A percentile compares a stretch with the other conserved stretches of the same genome.
phyloP scores from a whole-genome alignment of 2,329 filamentous ascomycete species.

The Zymoseptoria tritici region DNA sequence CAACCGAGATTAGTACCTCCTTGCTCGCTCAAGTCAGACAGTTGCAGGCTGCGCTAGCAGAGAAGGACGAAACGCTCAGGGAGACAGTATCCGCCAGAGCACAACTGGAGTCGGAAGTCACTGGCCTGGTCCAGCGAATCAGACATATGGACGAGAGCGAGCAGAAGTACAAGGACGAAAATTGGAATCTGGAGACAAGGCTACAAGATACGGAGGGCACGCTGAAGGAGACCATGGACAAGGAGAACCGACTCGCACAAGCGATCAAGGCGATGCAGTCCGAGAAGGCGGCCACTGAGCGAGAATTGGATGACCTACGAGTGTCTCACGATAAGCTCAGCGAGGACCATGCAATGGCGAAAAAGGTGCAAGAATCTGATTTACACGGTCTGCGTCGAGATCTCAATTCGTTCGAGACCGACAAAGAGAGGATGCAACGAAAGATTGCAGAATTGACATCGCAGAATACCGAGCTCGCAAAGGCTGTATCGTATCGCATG shows the following conservation, averaged over 20 bases:
- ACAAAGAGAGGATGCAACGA: conserved; percentile 68
- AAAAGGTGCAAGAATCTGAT: conserved; percentile 85
- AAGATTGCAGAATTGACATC: conserved; percentile 80
- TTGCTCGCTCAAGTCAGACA: conserved; percentile 90
- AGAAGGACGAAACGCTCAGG: conserved; percentile 82
- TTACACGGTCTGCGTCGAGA: conserved; percentile 75
- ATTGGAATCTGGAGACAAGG: conserved; percentile 93
- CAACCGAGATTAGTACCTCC: conserved; percentile 94
- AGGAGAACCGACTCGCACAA: conserved; percentile 73
- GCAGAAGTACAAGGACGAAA: conserved; percentile 94
- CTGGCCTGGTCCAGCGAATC: conserved; percentile 71
- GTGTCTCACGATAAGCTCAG: conserved; percentile 67
- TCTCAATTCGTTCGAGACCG: conserved; percentile 67
- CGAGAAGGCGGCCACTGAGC: conserved; percentile 71
- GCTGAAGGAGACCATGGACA: conserved; percentile 69
- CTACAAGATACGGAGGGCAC: conserved; percentile 72
- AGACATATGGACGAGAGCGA: conserved; percentile 86
- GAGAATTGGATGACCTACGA: conserved; percentile 86
- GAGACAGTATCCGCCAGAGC: conserved; percentile 66
- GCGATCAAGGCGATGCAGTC: conserved; percentile 60
- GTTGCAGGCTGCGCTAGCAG: conserved; percentile 72
- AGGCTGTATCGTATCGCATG: conserved; percentile 68
- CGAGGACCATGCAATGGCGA: conserved; percentile 68
- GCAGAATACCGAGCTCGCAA: conserved; percentile 87
- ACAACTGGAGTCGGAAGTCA: conserved; percentile 72